phyloP scores from a whole-genome alignment of 306 rosid species.

The Rosa persica region DNA sequence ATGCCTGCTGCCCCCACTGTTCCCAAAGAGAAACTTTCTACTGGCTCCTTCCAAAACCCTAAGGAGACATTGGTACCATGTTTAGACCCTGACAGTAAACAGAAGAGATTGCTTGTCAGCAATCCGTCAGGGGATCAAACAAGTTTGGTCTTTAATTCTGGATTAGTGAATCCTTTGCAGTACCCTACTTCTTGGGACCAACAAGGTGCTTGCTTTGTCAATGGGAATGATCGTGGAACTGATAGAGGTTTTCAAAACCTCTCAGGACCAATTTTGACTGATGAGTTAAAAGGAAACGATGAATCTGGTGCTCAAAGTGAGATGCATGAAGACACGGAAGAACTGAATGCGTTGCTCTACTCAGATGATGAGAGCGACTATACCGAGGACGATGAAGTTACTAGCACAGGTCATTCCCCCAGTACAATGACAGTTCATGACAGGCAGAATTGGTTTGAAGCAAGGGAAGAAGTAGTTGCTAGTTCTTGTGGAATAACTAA shows the following conservation, averaged over 20 bases:
- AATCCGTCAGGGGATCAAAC: conserved; percentile 72
- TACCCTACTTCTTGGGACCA: conserved; percentile 52
- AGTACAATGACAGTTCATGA: conserved; percentile 63
- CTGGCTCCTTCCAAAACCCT: conserved; percentile 20
- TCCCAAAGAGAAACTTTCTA: conserved; percentile 32
- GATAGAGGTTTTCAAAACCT: conserved; percentile 36
- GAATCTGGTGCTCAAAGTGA: conserved; percentile 60
- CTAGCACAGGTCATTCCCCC: conserved; percentile 97
- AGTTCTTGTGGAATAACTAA: conserved; percentile 56
- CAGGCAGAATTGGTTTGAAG: conserved; percentile 28
- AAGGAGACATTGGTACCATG: conserved; percentile 33
- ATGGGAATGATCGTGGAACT: conserved; percentile 30
- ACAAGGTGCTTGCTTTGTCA: conserved; percentile 29
- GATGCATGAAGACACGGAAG: conserved; percentile 94
- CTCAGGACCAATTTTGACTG: conserved; percentile 42
- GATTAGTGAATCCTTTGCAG: conserved; percentile 49
- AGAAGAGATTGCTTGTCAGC: conserved; percentile 63
- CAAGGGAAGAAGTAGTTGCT: conserved; percentile 52
- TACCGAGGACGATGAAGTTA: conserved; percentile 79
- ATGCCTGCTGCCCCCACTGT: conserved; percentile 39
- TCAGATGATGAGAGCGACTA: conserved; percentile 60
- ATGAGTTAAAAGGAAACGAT: conserved; percentile 44
- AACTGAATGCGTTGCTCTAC: conserved; percentile 86
- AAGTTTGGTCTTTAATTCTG: conserved; percentile 59
- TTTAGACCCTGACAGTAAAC: conserved; percentile 31